phyloP scores from a whole-genome alignment of 306 rosid species.

The Corylus americana region DNA sequence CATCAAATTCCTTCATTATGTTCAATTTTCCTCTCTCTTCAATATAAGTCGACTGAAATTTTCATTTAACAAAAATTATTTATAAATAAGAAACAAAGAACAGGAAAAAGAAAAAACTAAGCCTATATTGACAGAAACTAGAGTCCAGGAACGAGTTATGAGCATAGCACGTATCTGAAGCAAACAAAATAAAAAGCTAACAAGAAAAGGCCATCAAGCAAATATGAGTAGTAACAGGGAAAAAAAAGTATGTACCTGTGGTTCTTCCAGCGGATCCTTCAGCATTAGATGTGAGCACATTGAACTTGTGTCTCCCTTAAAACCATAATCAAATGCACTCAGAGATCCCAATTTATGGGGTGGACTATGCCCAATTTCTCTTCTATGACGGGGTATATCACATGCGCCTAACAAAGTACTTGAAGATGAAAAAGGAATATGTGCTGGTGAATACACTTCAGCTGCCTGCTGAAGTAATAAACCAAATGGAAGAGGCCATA shows the following conservation, averaged over 20 bases:
- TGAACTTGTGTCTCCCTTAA: constrained; percentile 58
- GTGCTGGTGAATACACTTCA: constrained; percentile 47
- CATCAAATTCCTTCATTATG: constrained; percentile 91
- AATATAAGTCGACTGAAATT: constrained; percentile 61
- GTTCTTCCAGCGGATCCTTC: constrained; percentile 86
- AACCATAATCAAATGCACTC: constrained; percentile 45
- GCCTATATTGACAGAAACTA: not conserved
- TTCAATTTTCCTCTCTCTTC: constrained; percentile 88
- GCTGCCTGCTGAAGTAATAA: constrained; percentile 78
- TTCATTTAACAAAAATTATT: not conserved
- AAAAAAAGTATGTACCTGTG: constrained; percentile 47
- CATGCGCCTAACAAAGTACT: constrained; percentile 60
- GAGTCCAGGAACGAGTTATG: not conserved
- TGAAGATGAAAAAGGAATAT: constrained; percentile 55
- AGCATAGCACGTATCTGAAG: not conserved
- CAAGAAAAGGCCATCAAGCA: not conserved
- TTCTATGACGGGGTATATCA: constrained; percentile 47
- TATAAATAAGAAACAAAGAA: constrained; percentile 7
- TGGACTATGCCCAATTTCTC: constrained; percentile 47
- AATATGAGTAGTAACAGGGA: constrained; percentile 23
- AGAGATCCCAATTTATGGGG: constrained; percentile 27
- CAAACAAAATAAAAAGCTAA: not conserved
- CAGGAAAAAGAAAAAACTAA: constrained; percentile 26
- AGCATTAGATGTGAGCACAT: constrained; percentile 76
- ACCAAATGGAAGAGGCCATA: constrained; percentile 97